These are phyloP conservation scores for Pseudopyricularia javanii DNA, from an alignment of 2,329 filamentous ascomycete genomes.

Conservation along the genomic window DNA sequence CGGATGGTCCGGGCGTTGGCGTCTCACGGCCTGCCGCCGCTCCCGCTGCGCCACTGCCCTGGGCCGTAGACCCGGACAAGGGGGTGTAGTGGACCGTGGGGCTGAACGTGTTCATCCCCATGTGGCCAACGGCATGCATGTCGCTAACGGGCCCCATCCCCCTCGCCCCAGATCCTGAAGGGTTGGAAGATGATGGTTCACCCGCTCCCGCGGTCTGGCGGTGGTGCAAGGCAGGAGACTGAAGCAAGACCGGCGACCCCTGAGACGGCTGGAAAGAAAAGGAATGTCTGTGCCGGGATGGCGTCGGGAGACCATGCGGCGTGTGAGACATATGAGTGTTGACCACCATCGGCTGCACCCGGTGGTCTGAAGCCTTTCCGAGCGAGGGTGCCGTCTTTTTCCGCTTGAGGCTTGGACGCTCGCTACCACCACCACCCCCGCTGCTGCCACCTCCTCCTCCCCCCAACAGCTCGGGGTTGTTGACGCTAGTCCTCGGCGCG, in stretches of 20 bases:
- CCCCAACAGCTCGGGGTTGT: background rate
- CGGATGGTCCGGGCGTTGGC: constrained; percentile 13
- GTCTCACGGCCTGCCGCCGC: constrained; percentile 10
- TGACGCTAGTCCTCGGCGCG: constrained; percentile 19
- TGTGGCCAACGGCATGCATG: constrained; percentile 5
- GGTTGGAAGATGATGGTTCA: background rate
- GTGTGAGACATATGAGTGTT: constrained; percentile 15
- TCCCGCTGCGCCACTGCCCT: constrained; percentile 12
- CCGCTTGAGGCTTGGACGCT: constrained; percentile 32
- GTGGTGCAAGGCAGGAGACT: constrained; percentile 14
- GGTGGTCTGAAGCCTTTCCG: constrained; percentile 21
- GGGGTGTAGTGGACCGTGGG: constrained; percentile 26
- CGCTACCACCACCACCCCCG: constrained; percentile 5
- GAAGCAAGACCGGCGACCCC: constrained; percentile 24
- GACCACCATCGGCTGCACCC: constrained; percentile 20
- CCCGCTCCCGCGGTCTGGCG: constrained; percentile 5
- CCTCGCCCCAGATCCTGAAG: background rate
- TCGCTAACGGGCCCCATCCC: background rate
- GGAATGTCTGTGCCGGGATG: constrained; percentile 21
- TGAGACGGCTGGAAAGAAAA: constrained; percentile 24
- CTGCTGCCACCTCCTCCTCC: background rate
- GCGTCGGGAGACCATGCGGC: constrained; percentile 14
- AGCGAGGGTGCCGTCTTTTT: constrained; percentile 29
- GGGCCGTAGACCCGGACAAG: constrained; percentile 2
- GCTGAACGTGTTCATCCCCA: constrained; percentile 21